A percentile compares a stretch with the other conserved stretches of the same genome.
Conservation (phyloP, 192 early-diverging fungal species). For the Anaeromyces robustus region DNA sequence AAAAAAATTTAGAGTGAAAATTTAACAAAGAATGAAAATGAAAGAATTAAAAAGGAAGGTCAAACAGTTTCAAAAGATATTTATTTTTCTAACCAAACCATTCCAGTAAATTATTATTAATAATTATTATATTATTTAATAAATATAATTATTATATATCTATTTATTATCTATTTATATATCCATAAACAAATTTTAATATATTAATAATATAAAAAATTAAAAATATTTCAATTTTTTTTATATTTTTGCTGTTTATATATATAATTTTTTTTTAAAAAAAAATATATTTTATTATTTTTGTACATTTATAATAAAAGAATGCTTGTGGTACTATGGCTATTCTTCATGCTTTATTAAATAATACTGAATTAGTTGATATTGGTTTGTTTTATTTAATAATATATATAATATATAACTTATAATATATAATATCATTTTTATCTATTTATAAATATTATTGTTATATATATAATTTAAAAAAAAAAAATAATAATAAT, state of each 20-base stretch:
- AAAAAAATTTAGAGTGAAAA: constrained; percentile 19
- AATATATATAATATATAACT: constrained; percentile 2
- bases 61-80: constrained; percentile 37
- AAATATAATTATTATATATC: not conserved
- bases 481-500: no score
- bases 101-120: constrained; percentile 29
- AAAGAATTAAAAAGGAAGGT: constrained; percentile 21
- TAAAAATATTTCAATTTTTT: no score
- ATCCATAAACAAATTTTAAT: no score
- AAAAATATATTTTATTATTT: no score
- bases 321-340: constrained; percentile 83
- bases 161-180: not conserved
- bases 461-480: no score
- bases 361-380: constrained; percentile 34
- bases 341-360: constrained; percentile 73
- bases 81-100: constrained; percentile 75
- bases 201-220: no score
- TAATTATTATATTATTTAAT: no score
- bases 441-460: no score
- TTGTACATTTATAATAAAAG: no score
- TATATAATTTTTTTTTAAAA: no score
- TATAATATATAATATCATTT: no score
- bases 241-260: no score
- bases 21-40: constrained; percentile 26
- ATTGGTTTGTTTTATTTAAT: constrained; percentile 14